A percentile compares a stretch with the other conserved stretches of the same genome.
These are phyloP conservation scores for Penicillium manginii DNA, from an alignment of 495 filamentous ascomycete species.

Conservation along the genomic window DNA sequence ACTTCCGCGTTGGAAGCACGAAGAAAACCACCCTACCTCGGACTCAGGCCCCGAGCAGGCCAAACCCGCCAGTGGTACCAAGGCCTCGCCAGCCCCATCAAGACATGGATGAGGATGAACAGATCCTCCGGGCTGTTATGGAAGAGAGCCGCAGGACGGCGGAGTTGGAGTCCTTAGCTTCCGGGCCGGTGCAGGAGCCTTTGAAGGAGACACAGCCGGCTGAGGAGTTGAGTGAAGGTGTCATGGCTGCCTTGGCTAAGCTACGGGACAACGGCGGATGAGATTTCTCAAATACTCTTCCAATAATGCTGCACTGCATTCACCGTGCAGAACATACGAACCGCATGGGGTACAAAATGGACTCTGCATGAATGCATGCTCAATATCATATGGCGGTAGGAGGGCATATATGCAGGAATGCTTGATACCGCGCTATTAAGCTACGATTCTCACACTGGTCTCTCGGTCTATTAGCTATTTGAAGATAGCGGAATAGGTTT, in stretches of 20 bases:
- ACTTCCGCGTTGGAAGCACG: conserved; percentile 74
- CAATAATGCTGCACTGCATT: too few species aligned
- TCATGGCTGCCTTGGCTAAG: conserved; percentile 29
- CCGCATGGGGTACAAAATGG: too few species aligned
- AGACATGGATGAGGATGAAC: conserved; percentile 32
- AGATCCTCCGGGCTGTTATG: conserved; percentile 24
- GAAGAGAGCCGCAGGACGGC: conserved; percentile 17
- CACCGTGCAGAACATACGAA: too few species aligned
- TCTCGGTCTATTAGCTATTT: too few species aligned
- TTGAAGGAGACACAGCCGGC: not conserved
- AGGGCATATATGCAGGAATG: too few species aligned
- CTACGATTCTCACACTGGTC: too few species aligned
- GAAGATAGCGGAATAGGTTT: too few species aligned
- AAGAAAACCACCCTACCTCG: conserved; percentile 53
- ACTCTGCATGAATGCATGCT: too few species aligned
- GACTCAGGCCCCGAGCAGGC: conserved; percentile 9
- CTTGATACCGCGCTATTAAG: too few species aligned
- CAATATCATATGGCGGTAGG: too few species aligned
- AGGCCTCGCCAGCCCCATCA: not conserved
- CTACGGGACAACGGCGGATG: conserved; percentile 40
- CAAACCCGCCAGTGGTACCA: not conserved
- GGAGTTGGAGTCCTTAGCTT: not conserved
- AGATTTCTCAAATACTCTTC: not conserved
- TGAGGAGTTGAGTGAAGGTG: conserved; percentile 30
- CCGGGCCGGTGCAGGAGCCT: not conserved